Conservation (phyloP, 1,284 basidiomycete species). For the Rhodotorula sp. region DNA sequence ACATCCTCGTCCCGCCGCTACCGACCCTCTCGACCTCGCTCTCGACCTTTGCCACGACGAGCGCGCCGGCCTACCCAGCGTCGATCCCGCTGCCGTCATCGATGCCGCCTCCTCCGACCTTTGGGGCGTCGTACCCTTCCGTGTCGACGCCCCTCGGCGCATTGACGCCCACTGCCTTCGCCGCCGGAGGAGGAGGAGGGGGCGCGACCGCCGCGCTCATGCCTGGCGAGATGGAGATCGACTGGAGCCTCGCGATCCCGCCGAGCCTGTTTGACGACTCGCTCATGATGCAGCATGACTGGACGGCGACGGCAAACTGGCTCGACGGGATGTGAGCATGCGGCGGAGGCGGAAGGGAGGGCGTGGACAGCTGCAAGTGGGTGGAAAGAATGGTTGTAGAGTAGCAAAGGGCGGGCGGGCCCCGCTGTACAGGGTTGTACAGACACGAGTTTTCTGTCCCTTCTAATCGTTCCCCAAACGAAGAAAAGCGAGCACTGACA, state of each 20-base stretch:
- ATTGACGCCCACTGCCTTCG: neutral
- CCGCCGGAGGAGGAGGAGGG: neutral
- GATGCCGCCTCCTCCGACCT: neutral
- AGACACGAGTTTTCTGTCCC: too few species aligned
- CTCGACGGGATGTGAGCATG: neutral
- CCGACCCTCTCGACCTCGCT: neutral
- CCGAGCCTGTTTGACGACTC: conserved; percentile 19
- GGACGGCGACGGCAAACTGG: conserved; percentile 10
- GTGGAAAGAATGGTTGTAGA: neutral
- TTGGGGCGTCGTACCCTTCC: too few species aligned
- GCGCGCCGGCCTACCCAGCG: neutral
- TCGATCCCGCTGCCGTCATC: neutral
- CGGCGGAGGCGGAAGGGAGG: neutral
- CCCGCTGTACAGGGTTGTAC: too few species aligned
- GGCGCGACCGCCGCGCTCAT: conserved; percentile 6
- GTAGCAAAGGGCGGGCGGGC: neutral
- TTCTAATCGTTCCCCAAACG: too few species aligned
- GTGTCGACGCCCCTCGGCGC: neutral
- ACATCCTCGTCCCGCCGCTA: conserved; percentile 2
- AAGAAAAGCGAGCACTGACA: too few species aligned
- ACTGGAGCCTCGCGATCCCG: conserved; percentile 9
- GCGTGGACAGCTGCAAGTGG: neutral
- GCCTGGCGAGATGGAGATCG: conserved; percentile 20
- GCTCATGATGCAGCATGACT: conserved; percentile 11
- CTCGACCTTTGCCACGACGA: neutral